Percentiles rank a stretch among this genome's conserved stretches.
These are phyloP conservation scores for Sonneratia caseolaris DNA, from an alignment of 345 rosid species.

Conservation along the genomic window DNA sequence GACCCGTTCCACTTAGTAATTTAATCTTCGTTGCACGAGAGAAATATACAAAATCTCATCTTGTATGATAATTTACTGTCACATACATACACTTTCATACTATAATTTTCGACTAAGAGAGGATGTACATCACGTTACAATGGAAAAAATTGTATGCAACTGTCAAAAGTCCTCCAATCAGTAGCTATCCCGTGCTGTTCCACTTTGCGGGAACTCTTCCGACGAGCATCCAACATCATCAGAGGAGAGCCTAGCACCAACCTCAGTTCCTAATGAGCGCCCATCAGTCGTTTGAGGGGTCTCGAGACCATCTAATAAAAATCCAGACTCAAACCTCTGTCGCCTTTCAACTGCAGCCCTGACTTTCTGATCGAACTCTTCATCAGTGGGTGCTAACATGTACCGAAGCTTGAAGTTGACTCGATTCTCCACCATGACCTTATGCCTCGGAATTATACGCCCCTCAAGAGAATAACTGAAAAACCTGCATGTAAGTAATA, in stretches of 20 bases:
- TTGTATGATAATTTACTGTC: too few species aligned
- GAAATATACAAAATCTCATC: too few species aligned
- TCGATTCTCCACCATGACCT: constrained; percentile 57
- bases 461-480: constrained; percentile 81
- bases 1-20: too few species aligned
- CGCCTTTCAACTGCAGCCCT: constrained; percentile 54
- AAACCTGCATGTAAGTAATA: constrained; percentile 38
- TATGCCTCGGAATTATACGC: constrained; percentile 75
- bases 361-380: constrained; percentile 50
- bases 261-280: neutral
- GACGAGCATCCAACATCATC: neutral
- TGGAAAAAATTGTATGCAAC: too few species aligned
- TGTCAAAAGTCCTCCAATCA: too few species aligned
- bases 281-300: neutral
- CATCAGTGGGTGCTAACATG: constrained; percentile 69
- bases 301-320: neutral
- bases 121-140: too few species aligned
- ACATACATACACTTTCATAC: too few species aligned
- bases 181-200: neutral
- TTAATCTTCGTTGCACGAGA: too few species aligned
- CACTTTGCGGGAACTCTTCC: neutral
- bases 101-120: too few species aligned
- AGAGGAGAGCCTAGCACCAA: neutral
- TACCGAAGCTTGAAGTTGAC: constrained; percentile 65
- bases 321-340: constrained; percentile 45